Evolutionary conservation across 306 rosid species (phyloP).

Genomic region (Vigna mungo): DNA sequence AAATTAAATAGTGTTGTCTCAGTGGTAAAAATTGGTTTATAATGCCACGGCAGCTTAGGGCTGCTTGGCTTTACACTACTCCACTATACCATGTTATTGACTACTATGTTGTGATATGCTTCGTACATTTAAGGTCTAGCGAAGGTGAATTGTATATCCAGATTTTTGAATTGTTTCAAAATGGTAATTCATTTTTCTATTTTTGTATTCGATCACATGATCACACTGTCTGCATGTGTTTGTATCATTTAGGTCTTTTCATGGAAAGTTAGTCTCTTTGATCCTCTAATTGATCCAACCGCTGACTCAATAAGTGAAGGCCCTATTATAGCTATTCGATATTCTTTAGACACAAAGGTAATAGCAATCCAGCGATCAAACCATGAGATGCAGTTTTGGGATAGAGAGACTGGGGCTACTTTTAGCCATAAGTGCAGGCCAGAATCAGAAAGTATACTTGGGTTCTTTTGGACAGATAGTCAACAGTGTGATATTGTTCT

Average conservation of each 20-base stretch:
- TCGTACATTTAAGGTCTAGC: slow-evolving; percentile 33
- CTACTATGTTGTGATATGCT: slow-evolving; percentile 3
- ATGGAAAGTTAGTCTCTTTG: slow-evolving; percentile 86
- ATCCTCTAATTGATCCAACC: slow-evolving; percentile 66
- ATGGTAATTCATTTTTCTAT: slow-evolving; percentile 8
- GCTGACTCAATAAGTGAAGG: slow-evolving; percentile 83
- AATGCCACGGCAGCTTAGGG: not conserved
- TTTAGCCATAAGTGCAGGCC: slow-evolving; percentile 80
- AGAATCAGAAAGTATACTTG: slow-evolving; percentile 90
- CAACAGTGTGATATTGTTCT: slow-evolving; percentile 80
- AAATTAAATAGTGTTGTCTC: not conserved
- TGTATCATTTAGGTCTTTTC: slow-evolving; percentile 69
- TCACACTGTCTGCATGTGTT: slow-evolving; percentile 21
- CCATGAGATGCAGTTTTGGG: slow-evolving; percentile 77
- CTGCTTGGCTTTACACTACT: not conserved
- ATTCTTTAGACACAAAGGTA: slow-evolving; percentile 80
- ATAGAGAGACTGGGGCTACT: slow-evolving; percentile 79
- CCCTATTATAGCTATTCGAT: slow-evolving; percentile 80
- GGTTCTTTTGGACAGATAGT: slow-evolving; percentile 97
- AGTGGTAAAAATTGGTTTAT: not conserved
- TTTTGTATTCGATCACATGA: slow-evolving; percentile 17
- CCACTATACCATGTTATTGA: not conserved
- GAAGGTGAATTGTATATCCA: not conserved
- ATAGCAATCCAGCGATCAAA: slow-evolving; percentile 84
- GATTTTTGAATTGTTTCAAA: slow-evolving; percentile 27